Percentiles rank a stretch among this genome's conserved stretches.
Conservation (phyloP, 2,329 filamentous ascomycete species). For the Boeremia lycopersici region DNA sequence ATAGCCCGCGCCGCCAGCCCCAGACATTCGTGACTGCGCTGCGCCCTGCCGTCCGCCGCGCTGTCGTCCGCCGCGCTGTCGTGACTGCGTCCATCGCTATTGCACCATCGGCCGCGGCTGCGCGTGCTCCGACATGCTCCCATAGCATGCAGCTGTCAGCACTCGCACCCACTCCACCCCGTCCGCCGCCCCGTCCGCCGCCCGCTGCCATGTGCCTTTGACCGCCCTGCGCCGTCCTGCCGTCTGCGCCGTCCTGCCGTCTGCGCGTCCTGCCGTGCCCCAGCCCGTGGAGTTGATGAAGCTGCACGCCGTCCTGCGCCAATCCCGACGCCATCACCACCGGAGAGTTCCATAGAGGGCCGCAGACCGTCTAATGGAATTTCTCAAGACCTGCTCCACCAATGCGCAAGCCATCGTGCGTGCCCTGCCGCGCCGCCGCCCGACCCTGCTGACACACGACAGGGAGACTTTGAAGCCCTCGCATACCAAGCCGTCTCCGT, state of each 20-base stretch:
- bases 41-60: no score
- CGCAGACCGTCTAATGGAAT: slow-evolving; percentile 46
- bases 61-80: no score
- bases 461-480: slow-evolving; percentile 48
- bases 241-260: not conserved
- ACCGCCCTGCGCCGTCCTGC: not conserved
- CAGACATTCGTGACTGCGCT: no score
- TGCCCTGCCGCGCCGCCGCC: not conserved
- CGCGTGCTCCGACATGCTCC: not conserved
- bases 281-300: slow-evolving; percentile 46
- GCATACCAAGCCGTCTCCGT: slow-evolving; percentile 46
- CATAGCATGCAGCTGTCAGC: slow-evolving; percentile 8
- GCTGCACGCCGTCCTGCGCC: slow-evolving; percentile 41
- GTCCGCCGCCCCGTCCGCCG: not conserved
- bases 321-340: slow-evolving; percentile 45
- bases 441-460: slow-evolving; percentile 20
- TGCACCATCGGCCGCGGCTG: slow-evolving; percentile 1
- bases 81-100: not conserved
- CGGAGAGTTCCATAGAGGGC: slow-evolving; percentile 46
- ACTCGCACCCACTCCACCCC: not conserved
- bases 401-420: slow-evolving; percentile 49
- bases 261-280: no score
- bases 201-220: not conserved
- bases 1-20: no score
- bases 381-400: slow-evolving; percentile 46